Evolutionary conservation across 192 early-diverging fungal genomes (phyloP).

Genomic region (Haplosporangium gracile): DNA sequence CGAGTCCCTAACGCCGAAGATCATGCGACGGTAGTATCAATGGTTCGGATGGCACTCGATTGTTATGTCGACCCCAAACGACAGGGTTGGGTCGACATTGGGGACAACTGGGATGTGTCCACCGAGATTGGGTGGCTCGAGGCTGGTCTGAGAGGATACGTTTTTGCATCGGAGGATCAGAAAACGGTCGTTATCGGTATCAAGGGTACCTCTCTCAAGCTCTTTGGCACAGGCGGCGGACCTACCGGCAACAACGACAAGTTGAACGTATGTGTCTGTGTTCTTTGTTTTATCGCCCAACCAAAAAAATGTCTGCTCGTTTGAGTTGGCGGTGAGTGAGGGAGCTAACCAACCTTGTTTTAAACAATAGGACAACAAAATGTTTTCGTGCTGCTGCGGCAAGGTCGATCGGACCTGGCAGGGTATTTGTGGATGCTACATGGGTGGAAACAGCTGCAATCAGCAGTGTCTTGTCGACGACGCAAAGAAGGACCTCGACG

Average conservation of each 20-base stretch:
- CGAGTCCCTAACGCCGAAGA: constrained; percentile 78
- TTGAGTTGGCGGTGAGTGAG: not conserved
- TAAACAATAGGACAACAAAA: constrained; percentile 80
- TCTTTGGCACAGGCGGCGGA: constrained; percentile 62
- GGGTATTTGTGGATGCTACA: constrained; percentile 88
- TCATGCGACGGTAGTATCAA: constrained; percentile 73
- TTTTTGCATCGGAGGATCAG: constrained; percentile 78
- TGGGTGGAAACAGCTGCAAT: constrained; percentile 68
- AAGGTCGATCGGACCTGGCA: constrained; percentile 85
- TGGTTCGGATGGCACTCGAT: constrained; percentile 86
- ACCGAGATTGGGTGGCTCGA: constrained; percentile 67
- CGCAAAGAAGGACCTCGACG: constrained; percentile 42
- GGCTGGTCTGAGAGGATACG: constrained; percentile 84
- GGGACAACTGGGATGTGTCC: constrained; percentile 70
- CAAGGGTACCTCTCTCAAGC: constrained; percentile 80
- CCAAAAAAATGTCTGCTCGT: not conserved
- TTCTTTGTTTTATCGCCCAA: not conserved
- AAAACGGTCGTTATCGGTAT: constrained; percentile 82
- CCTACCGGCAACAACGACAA: constrained; percentile 81
- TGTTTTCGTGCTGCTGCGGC: constrained; percentile 98
- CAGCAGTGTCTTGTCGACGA: constrained; percentile 66
- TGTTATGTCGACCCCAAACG: constrained; percentile 76
- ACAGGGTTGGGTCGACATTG: constrained; percentile 74
- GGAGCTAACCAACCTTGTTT: not conserved
- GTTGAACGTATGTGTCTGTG: constrained; percentile 61